These are phyloP conservation scores for Stramenopiles sp. DNA, from an alignment of 352 stramenopile genomes.

Conservation along the genomic window DNA sequence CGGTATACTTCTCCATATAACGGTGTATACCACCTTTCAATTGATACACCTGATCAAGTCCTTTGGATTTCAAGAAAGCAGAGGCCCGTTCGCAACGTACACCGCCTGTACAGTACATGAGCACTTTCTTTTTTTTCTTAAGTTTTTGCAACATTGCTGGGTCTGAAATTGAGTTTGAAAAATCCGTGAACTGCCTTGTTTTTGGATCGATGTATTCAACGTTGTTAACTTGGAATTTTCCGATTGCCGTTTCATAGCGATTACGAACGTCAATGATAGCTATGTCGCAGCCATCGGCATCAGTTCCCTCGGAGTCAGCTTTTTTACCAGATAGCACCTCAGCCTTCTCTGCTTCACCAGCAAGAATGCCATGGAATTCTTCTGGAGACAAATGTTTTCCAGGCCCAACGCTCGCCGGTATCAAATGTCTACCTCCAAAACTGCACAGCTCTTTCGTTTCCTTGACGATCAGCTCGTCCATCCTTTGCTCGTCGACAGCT, in stretches of 20 bases:
- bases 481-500: slow-evolving; percentile 11
- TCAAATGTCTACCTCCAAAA: background rate
- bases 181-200: slow-evolving; percentile 48
- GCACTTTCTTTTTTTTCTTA: slow-evolving; percentile 47
- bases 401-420: background rate
- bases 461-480: slow-evolving; percentile 15
- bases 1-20: slow-evolving; percentile 43
- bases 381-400: background rate
- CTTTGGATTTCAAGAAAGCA: slow-evolving; percentile 33
- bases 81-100: slow-evolving; percentile 38
- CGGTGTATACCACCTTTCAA: slow-evolving; percentile 42
- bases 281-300: slow-evolving; percentile 19
- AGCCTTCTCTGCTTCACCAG: background rate
- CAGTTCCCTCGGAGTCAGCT: slow-evolving; percentile 9
- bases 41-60: slow-evolving; percentile 35
- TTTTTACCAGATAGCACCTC: background rate
- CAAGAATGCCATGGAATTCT: background rate
- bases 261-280: slow-evolving; percentile 54
- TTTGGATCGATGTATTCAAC: slow-evolving; percentile 34
- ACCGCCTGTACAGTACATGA: slow-evolving; percentile 44
- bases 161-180: slow-evolving; percentile 29
- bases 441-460: slow-evolving; percentile 18
- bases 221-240: slow-evolving; percentile 39
- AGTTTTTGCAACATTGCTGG: slow-evolving; percentile 34
- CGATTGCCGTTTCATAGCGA: slow-evolving; percentile 55